Evolutionary conservation across 148 eudicot species (phyloP), one percentile per base, ranked within the genome.

Genomic region (Cornus suecica): DNA sequence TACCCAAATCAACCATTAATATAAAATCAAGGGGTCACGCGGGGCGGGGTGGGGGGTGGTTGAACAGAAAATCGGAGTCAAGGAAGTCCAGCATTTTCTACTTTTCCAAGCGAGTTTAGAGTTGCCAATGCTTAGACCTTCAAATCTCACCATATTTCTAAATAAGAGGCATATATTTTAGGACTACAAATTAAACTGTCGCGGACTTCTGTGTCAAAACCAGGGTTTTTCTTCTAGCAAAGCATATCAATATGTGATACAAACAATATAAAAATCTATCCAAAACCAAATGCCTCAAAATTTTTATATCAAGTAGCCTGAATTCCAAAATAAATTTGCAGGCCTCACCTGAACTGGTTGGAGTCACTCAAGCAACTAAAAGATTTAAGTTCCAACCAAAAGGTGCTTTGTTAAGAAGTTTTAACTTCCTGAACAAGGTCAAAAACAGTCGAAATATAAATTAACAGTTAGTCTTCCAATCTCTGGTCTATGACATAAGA

Each of bases 341-440:
- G 62, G 65, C 78, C 87, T 85, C 85, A 85, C 87, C 87, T 85
- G 83, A 73, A 42, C 69, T 82, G 88, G 83, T 85, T 85, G 85
- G 85, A 80, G 84, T 60, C 87, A 82, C 85, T 85, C 88, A 79
- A 82, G 88, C 83, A 77, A 76, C 80, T 81, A 79, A 82, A 68
- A 74, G 79, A 78, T 85, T 85, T 82, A 82, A 81, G 79, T 85
- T 68, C 88, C 83, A 82, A 82, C 85, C 80, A 80, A 68, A 78
- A 70, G 65, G 80, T 70, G 85, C 78, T 72, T 72, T 73, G 71
- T 72, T 78, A 78, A 78, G 75, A 81, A 78, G 79, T 63, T 80
- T 71, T 75, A 75, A 72, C 80, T 84, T 80, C 87, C 88, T 85
- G 88, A 77, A 79, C 83, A 85, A 77, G 78, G 74, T 64, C 77